Evolutionary conservation across 179 eudicot species (phyloP), one percentile per base, ranked within the genome.

Genomic region (Dionaea muscipula): DNA sequence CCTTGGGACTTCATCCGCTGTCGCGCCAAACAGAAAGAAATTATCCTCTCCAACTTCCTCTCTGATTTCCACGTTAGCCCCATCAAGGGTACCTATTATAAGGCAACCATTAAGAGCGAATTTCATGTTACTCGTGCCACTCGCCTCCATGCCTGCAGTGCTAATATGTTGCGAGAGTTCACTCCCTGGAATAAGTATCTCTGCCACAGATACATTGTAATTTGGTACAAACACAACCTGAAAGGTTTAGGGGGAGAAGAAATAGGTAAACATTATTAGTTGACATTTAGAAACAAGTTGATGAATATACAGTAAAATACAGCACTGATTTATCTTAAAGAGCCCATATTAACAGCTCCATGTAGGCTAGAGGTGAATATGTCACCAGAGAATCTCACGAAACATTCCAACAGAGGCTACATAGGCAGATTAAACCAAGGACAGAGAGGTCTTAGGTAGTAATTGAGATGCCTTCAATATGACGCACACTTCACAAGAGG

Each of bases 121-220:
- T 71, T 91, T 91, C 98, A 91, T 91, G 75, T 91, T 91, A 73
- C 98, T 91, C 45, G 98, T 91, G 45, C 98, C 98, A 66, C 98
- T 91, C 61, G 98, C 98, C 71, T 91, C 98, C 98, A 91, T 91
- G 40, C 98, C 98, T 17, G 98, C 98, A 25, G 98, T 91, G 75
- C 98, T 91, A 36, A 91, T 91, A 72, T 91, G 98, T 68, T 91
- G 98, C 20, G 98, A 91, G 37, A 91, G 71, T 75, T 91, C 98
- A 68, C 98, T 91, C 62, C 98, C 98, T 8, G 98, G 98, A 56
- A 91, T 91, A 62, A 91, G 95, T 73, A 78, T 70, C 77, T 91
- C 98, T 4, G 98, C 98, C 40, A 87, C 98, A 18, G 98, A 86
- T n/a, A 91, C 98, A 63, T 91, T 91, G 76, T 91, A 91, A 68